Conservation (phyloP, 139 green algal species). For the Chlorella sorokiniana region DNA sequence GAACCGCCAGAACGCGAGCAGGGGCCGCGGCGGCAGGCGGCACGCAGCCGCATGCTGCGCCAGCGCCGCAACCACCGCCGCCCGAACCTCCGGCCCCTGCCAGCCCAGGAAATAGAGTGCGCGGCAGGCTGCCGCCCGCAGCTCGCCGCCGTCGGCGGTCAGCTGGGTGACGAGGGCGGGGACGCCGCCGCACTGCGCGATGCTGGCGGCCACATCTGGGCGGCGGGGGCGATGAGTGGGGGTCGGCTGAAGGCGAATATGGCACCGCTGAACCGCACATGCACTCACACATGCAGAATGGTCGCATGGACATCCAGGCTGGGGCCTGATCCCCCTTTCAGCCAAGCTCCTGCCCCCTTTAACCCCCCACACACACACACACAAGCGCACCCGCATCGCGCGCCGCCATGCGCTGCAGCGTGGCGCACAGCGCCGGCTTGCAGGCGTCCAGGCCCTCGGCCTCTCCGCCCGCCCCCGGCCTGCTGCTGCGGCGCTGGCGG, state of each 20-base stretch:
- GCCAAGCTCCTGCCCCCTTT: no score
- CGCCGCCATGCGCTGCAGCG: slow-evolving; percentile 17
- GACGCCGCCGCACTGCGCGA: slow-evolving; percentile 15
- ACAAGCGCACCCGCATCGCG: slow-evolving; percentile 4
- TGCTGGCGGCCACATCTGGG: slow-evolving; percentile 9
- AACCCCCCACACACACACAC: no score
- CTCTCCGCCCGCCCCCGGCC: background rate
- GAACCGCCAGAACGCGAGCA: slow-evolving; percentile 21
- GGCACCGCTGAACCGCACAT: background rate
- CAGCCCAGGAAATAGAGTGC: slow-evolving; percentile 16
- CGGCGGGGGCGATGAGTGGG: background rate
- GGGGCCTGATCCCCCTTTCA: no score
- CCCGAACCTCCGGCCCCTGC: background rate
- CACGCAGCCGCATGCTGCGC: background rate
- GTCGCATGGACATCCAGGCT: no score
- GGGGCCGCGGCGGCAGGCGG: background rate
- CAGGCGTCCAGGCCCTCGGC: background rate
- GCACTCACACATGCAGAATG: no score
- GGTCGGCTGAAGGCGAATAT: background rate
- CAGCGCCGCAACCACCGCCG: background rate
- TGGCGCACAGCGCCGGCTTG: slow-evolving; percentile 10
- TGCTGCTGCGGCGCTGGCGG: background rate
- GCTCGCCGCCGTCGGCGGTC: background rate
- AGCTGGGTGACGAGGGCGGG: background rate
- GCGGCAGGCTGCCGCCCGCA: background rate